Percentiles rank a stretch among this genome's conserved stretches.
These are phyloP conservation scores for Rhodotorula sp. DNA, from an alignment of 1,284 basidiomycete genomes.

Conservation along the genomic window DNA sequence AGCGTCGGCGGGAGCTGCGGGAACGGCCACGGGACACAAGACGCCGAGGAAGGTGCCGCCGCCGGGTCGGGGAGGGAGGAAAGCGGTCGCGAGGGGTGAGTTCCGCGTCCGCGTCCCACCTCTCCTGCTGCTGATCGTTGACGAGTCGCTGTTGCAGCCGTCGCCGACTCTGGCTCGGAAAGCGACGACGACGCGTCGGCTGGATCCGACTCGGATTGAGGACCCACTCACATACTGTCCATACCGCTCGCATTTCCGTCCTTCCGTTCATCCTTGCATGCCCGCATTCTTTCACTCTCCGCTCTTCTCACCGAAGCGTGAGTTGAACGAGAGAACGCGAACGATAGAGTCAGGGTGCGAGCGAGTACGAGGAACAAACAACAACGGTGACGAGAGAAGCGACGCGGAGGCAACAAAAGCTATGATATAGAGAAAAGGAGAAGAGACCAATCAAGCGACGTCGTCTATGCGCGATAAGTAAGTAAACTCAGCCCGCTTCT, in stretches of 20 bases:
- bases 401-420: neutral
- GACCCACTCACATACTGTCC: neutral
- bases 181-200: slow-evolving; percentile 27
- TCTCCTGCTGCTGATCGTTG: too few relatives aligned
- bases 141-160: neutral
- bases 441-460: neutral
- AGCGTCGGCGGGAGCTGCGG: neutral
- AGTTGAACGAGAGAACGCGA: too few relatives aligned
- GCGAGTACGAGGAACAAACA: neutral
- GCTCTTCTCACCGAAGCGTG: neutral
- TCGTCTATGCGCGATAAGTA: too few relatives aligned
- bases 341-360: neutral
- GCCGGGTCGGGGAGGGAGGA: slow-evolving; percentile 1
- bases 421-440: neutral
- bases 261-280: neutral
- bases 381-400: neutral
- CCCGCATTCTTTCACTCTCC: neutral
- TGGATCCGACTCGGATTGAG: slow-evolving; percentile 30
- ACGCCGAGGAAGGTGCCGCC: slow-evolving; percentile 7
- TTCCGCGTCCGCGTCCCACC: too few relatives aligned
- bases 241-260: too few relatives aligned
- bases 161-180: slow-evolving; percentile 21
- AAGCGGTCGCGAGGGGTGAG: slow-evolving; percentile 11
- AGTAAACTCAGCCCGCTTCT: too few relatives aligned
- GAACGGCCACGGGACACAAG: slow-evolving; percentile 7